A percentile compares a stretch with the other conserved stretches of the same genome.
phyloP scores from a whole-genome alignment of 805 yeast species.

The Ascoidea tarda region DNA sequence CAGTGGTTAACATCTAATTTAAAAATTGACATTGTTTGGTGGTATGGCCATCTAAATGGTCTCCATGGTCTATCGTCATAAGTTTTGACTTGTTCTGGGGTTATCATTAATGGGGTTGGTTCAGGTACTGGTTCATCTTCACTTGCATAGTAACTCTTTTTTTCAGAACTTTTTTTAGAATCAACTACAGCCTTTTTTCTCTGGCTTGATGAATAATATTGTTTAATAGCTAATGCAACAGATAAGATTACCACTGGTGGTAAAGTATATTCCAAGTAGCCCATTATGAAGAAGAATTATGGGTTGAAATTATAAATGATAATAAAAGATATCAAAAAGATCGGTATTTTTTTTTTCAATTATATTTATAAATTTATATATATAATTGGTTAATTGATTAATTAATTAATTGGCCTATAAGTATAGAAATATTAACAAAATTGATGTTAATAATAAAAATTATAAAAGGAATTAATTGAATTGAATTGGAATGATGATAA shows the following conservation, averaged over 20 bases:
- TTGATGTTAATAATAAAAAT: no score
- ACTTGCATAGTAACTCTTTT: neutral
- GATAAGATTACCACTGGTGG: neutral
- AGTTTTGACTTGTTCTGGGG: conserved; percentile 50
- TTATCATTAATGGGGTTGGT: conserved; percentile 46
- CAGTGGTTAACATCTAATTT: conserved; percentile 62
- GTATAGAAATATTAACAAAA: no score
- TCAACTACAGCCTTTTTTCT: neutral
- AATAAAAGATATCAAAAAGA: no score
- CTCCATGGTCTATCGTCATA: conserved; percentile 74
- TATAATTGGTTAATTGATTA: no score
- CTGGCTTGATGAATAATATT: neutral
- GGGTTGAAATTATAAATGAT: no score
- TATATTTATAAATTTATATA: no score
- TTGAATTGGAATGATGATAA: no score
- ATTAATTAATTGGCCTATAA: no score
- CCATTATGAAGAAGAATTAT: neutral
- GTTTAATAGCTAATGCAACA: neutral
- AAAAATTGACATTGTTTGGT: conserved; percentile 66
- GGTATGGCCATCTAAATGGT: conserved; percentile 71
- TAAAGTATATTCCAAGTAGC: neutral
- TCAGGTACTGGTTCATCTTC: conserved; percentile 18
- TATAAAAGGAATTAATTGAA: no score
- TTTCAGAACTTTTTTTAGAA: no score
- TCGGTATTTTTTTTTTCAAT: no score